A percentile compares a stretch with the other conserved stretches of the same genome.
Evolutionary conservation across 345 rosid genomes (phyloP).

Genomic region (Eucalyptus globulus): DNA sequence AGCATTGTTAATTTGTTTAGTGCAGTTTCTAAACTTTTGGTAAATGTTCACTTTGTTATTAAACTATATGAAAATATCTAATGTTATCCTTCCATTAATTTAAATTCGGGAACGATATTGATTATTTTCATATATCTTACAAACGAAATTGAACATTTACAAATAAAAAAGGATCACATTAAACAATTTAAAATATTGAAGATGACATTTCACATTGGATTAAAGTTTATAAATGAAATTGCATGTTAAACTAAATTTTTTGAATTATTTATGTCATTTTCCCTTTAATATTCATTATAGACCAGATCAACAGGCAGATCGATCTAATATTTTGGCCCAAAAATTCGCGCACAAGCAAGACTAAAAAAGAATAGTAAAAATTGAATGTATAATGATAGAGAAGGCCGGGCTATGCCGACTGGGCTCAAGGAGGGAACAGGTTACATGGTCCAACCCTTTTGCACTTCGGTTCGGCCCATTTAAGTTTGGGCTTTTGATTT

Average conservation of each 20-base stretch:
- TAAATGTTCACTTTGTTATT: no score
- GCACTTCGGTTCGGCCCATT: not conserved
- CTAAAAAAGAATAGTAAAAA: not conserved
- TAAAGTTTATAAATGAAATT: no score
- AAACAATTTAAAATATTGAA: no score
- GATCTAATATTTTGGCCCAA: not conserved
- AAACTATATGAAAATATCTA: no score
- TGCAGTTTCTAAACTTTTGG: no score
- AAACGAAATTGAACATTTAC: accelerated
- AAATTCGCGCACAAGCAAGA: not conserved
- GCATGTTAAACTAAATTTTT: accelerated
- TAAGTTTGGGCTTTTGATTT: not conserved
- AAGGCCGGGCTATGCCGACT: not conserved
- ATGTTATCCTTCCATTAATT: no score
- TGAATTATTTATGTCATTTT: no score
- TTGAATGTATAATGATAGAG: not conserved
- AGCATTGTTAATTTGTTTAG: not conserved
- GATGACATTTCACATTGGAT: no score
- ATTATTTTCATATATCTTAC: no score
- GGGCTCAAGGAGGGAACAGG: not conserved
- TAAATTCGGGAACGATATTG: no score
- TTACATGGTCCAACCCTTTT: not conserved
- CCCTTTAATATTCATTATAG: not conserved
- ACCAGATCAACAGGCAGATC: not conserved
- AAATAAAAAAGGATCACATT: no score